phyloP scores from a whole-genome alignment of 208 protist genomes.

The Borovskyia barvae region DNA sequence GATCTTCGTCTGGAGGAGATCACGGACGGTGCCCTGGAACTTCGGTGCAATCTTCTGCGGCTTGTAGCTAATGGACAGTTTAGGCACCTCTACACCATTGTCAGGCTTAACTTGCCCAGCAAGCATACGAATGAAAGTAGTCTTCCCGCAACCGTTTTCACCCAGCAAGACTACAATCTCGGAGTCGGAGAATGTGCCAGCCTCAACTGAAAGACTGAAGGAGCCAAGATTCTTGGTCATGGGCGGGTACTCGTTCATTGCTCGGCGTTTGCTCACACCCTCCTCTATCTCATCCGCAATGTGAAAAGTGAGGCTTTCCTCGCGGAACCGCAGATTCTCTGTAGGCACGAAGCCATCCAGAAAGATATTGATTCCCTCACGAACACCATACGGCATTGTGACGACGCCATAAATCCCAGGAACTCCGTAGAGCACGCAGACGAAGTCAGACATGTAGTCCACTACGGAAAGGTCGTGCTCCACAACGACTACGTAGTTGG shows the following conservation, averaged over 20 bases:
- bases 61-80: slow-evolving; percentile 99
- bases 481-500: slow-evolving; percentile 98
- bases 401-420: slow-evolving; percentile 99
- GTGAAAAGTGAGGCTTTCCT: slow-evolving; percentile 97
- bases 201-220: slow-evolving; percentile 95
- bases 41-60: slow-evolving; percentile 99
- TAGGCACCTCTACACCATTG: slow-evolving; percentile 87
- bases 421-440: slow-evolving; percentile 99
- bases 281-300: slow-evolving; percentile 84
- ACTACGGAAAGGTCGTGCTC: slow-evolving; percentile 99
- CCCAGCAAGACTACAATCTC: slow-evolving; percentile 99
- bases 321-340: slow-evolving; percentile 99
- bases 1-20: slow-evolving; percentile 97
- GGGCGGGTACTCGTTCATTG: slow-evolving; percentile 93
- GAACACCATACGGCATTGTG: slow-evolving; percentile 99
- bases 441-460: slow-evolving; percentile 99
- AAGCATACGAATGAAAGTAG: slow-evolving; percentile 99
- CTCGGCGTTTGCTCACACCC: slow-evolving; percentile 61
- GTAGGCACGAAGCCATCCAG: slow-evolving; percentile 99
- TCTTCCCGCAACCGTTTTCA: slow-evolving; percentile 99
- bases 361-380: slow-evolving; percentile 99
- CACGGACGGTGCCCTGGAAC: slow-evolving; percentile 95
- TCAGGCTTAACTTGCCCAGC: slow-evolving; percentile 94
- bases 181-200: slow-evolving; percentile 96
- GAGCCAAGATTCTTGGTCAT: slow-evolving; percentile 97